Conservation (phyloP, 495 filamentous ascomycete species). For the Recurvomyces mirabilis region DNA sequence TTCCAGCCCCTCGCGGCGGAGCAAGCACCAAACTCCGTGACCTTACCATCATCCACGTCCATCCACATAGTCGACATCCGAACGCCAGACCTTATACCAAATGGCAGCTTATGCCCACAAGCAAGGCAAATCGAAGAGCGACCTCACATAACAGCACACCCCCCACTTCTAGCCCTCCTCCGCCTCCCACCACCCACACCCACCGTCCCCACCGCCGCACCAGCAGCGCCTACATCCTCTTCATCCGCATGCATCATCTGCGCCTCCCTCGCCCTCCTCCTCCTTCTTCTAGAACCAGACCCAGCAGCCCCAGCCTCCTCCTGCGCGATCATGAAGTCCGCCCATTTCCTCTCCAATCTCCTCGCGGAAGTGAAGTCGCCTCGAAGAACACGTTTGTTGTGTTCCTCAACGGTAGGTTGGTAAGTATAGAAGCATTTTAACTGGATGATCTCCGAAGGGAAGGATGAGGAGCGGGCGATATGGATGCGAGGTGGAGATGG, state of each 20-base stretch:
- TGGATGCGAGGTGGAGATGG: constrained; percentile 20
- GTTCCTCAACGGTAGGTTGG: constrained; percentile 89
- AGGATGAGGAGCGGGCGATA: constrained; percentile 29
- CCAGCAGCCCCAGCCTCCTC: constrained; percentile 67
- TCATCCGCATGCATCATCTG: constrained; percentile 65
- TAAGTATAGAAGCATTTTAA: constrained; percentile 92
- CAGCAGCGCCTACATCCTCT: constrained; percentile 42
- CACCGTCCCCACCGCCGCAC: constrained; percentile 4
- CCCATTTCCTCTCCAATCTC: constrained; percentile 80
- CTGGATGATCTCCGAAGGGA: constrained; percentile 62
- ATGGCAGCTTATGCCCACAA: too few relatives aligned
- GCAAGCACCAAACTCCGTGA: too few relatives aligned
- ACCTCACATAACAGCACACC: constrained; percentile 43
- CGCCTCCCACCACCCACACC: constrained; percentile 29
- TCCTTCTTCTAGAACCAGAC: constrained; percentile 49
- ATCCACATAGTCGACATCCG: too few relatives aligned
- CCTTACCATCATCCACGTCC: too few relatives aligned
- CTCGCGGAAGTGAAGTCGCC: constrained; percentile 61
- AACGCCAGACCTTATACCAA: too few relatives aligned
- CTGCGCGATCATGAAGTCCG: constrained; percentile 80
- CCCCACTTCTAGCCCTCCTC: constrained; percentile 45
- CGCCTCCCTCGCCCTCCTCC: constrained; percentile 67
- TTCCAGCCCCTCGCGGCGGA: too few relatives aligned
- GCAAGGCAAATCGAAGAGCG: neutral
- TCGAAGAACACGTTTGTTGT: constrained; percentile 68